Conservation (phyloP, 371 early-diverging fungal genomes). For the Mucor velutinosus region DNA sequence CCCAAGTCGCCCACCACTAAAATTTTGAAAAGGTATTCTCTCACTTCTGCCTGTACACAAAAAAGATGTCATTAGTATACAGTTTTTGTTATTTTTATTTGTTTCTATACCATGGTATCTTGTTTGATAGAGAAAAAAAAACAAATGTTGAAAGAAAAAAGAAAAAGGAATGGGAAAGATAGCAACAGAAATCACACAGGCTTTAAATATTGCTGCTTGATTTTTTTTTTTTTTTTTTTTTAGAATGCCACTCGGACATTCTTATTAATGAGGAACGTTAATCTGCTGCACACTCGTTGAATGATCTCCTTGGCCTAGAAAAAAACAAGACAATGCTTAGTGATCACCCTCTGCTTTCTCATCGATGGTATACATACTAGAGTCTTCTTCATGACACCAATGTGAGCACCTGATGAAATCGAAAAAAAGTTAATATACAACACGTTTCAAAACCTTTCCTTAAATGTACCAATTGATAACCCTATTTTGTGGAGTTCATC, state of each 20-base stretch:
- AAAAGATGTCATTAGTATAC: not conserved
- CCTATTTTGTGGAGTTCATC: constrained; percentile 26
- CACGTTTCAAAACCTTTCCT: not conserved
- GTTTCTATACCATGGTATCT: not conserved
- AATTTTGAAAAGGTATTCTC: constrained; percentile 69
- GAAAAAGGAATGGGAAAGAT: not conserved
- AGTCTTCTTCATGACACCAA: constrained; percentile 34
- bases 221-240: constrained; percentile 6
- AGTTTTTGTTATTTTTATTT: not conserved
- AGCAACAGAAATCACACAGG: not conserved
- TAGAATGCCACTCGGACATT: constrained; percentile 10
- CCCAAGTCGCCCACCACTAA: constrained; percentile 82
- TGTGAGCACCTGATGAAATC: constrained; percentile 20
- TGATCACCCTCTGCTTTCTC: not conserved
- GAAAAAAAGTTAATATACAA: not conserved
- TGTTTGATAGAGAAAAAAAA: not conserved
- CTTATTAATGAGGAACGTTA: constrained; percentile 32
- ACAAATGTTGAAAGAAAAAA: not conserved
- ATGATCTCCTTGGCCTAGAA: constrained; percentile 41
- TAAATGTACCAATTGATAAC: constrained; percentile 32
- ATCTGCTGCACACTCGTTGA: constrained; percentile 40
- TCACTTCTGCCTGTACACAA: not conserved
- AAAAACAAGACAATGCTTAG: not conserved
- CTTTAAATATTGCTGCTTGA: not conserved
- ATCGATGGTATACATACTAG: constrained; percentile 15